Base-by-base conservation (phyloP, 352 stramenopile species). In the Globisporangium uncinulatum region DNA sequence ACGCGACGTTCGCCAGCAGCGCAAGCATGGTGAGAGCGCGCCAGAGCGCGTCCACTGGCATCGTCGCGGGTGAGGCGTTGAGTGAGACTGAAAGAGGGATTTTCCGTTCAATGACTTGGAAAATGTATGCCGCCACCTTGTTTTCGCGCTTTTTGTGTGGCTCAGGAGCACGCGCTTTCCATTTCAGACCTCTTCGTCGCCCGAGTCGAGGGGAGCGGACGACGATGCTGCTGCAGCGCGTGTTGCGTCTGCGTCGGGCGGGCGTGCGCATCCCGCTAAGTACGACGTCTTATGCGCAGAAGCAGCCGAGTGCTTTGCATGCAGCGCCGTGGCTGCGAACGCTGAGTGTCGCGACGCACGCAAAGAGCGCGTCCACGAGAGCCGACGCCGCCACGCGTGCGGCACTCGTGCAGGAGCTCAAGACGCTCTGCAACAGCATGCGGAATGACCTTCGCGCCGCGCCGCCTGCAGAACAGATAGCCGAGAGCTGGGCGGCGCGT, bases 361-460 rank as follows among this genome's bases (percentile, higher is more conserved):
- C 21, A 21, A 10, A 4, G 10, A n/a, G 19, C 21, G 19, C 44
- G 9, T 7, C 9, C n/a, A 10, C 13, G 6, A 3, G 7, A 14
- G 19, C 20, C 32, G 10, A n/a, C 32, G 41, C 17, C 15, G 24
- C 59, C 51, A 64, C 37, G 51, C 52, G 74, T 36, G 60, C 51
- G 6, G 57, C 72, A 15, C 45, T 72, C 15, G 69, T 86, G 37
- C 44, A 52, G 42, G 34, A 74, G 43, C 63, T 89, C 11, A 76
- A 76, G n/a, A 51, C 65, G 39, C 73, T 83, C 34, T 87, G 77
- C 57, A 82, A 83, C 47, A 56, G 54, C 47, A 59, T 90, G 6
- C 79, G 69, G 55, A 66, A 72, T 19, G 75, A 90, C 48, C 64
- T 76, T n/a, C 65, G 67, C 43, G 69, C 58, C 17, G 63, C 70